Evolutionary conservation across 805 yeast species (phyloP).

Genomic region (Nakazawaea peltata): DNA sequence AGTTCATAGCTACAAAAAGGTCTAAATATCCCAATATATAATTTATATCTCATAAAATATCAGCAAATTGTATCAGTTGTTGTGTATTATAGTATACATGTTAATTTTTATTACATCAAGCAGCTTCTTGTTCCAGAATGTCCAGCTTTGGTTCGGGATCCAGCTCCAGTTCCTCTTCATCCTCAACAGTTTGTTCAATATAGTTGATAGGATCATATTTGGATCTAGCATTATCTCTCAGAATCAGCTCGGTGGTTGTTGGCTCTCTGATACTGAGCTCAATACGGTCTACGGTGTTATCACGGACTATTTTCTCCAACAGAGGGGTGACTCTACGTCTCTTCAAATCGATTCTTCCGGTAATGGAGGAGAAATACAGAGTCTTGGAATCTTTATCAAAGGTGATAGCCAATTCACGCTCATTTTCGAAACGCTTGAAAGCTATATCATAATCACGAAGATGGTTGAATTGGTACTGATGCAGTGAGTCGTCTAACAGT

Average conservation of each 20-base stretch:
- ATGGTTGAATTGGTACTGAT: constrained; percentile 49
- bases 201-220: constrained; percentile 75
- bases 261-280: constrained; percentile 64
- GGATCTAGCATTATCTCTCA: constrained; percentile 61
- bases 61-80: too few species aligned
- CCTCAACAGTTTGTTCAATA: constrained; percentile 52
- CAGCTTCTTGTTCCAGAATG: too few species aligned
- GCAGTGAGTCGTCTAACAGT: constrained; percentile 32
- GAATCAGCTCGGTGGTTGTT: constrained; percentile 57
- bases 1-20: too few species aligned
- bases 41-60: too few species aligned
- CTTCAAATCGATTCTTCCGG: constrained; percentile 72
- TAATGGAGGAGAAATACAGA: constrained; percentile 72
- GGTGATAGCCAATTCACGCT: constrained; percentile 62
- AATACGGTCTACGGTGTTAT: constrained; percentile 52
- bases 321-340: constrained; percentile 70
- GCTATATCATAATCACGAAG: constrained; percentile 77
- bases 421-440: constrained; percentile 32
- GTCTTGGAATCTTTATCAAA: constrained; percentile 46
- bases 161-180: constrained; percentile 29
- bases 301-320: constrained; percentile 46
- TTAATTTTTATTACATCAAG: too few species aligned
- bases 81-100: too few species aligned
- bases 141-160: too few species aligned
- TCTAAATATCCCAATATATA: too few species aligned